Base-by-base conservation (phyloP, 2,329 filamentous ascomycete species). In the Rhexocercosporidium sp. region DNA sequence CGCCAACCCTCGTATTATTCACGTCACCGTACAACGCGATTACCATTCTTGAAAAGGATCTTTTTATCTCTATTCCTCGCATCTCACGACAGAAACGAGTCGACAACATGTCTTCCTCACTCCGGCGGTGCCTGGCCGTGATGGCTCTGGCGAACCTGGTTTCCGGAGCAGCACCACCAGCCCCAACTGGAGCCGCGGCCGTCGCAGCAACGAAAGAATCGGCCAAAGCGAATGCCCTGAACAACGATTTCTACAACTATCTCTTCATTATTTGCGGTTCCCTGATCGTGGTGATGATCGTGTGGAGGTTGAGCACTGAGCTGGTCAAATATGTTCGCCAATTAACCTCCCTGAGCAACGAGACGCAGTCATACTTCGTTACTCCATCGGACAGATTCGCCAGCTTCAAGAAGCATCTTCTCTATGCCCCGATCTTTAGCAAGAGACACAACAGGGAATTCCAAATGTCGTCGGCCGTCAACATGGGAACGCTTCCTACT, bases 391-490 rank as follows among this genome's bases (percentile, higher is more conserved):
- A 77, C 16, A 82, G 81, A 49, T 79, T 81, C 65, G 82, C 90
- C n/a, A 87, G 83, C 79, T 81, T 93, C 71, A 90, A 92, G 82
- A 87, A 85, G 75, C 85, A 91, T 72, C 70, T 93, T 22, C 80
- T 90, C 20, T 90, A 89, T 75, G 90, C 93, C 0, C 93, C 93
- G 6, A 80, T 96, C 20, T 86, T 89, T 75, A 85, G 84, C 64
- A 92, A 92, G 76, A 86, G 92, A 74, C 93, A 96, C 80, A 96
- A 96, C 74, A 83, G 87, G 29, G 90, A 92, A 75, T 85, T 93
- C 71, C 88, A 90, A 75, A 79, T 94, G 16, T 90, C 88, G 25
- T 83, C 83, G 20, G 90, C 89, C 8, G 80, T 92, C 75, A 89
- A 89, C 72, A 87, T 93, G 64, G 91, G 93, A 70, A 95, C 92